These are phyloP conservation scores for Solanum aculeatissimum DNA, from an alignment of 305 asterid species.

Conservation along the genomic window DNA sequence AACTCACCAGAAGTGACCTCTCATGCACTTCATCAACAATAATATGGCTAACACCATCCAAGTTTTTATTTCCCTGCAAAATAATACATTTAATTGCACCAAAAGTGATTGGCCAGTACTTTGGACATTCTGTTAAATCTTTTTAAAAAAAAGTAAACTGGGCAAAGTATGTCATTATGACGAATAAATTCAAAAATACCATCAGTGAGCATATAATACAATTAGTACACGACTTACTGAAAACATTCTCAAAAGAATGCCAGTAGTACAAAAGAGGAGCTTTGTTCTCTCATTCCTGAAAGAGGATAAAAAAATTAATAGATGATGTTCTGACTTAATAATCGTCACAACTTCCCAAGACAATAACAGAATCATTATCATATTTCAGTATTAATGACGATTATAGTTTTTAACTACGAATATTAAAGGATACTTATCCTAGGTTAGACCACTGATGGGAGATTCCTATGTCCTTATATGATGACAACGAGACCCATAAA, in stretches of 20 bases:
- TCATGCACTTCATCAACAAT: conserved; percentile 98
- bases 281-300: conserved; percentile 79
- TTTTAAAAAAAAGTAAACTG: not conserved
- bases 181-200: not conserved
- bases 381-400: not conserved
- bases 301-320: conserved; percentile 9
- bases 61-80: conserved; percentile 75
- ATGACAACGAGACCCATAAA: not conserved
- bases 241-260: conserved; percentile 94
- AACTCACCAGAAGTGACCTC: conserved; percentile 91
- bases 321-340: conserved; percentile 1
- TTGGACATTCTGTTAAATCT: not conserved
- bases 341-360: not conserved
- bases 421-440: not conserved
- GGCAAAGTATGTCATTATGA: not conserved
- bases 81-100: not conserved
- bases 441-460: not conserved
- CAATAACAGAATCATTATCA: not conserved
- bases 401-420: not conserved
- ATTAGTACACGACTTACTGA: conserved; percentile 25
- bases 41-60: conserved; percentile 79
- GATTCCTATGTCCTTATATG: not conserved
- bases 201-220: not conserved
- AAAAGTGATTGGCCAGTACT: not conserved
- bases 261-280: conserved; percentile 96